phyloP scores from a whole-genome alignment of 2,329 filamentous ascomycete genomes.

The Pseudogymnoascus sp. region DNA sequence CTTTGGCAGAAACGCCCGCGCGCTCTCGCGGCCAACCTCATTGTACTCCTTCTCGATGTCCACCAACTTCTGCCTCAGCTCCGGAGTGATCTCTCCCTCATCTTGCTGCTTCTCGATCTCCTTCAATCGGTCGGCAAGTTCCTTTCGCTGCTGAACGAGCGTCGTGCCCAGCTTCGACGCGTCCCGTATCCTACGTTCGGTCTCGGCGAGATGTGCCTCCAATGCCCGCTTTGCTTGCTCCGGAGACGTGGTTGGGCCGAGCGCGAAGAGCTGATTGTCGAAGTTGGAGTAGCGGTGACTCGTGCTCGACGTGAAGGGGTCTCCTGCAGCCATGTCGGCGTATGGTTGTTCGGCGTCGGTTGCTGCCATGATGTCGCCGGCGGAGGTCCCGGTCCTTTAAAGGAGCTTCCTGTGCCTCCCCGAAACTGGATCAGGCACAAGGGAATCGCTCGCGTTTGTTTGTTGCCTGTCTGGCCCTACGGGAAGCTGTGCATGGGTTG shows the following conservation, averaged over 20 bases:
- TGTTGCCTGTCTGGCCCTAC: conserved; percentile 1
- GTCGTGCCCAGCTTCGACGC: conserved; percentile 82
- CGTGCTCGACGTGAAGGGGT: conserved; percentile 6
- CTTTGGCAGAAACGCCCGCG: conserved; percentile 78
- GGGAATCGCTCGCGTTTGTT: background rate
- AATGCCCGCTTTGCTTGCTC: conserved; percentile 81
- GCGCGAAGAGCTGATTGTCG: conserved; percentile 68
- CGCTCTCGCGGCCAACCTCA: conserved; percentile 82
- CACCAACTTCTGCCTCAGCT: conserved; percentile 70
- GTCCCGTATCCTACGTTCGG: conserved; percentile 82
- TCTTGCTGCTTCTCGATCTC: conserved; percentile 73
- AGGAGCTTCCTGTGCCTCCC: conserved; percentile 1
- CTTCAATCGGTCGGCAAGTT: conserved; percentile 70
- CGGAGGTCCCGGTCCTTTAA: background rate
- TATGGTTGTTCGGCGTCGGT: conserved; percentile 4
- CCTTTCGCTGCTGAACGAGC: conserved; percentile 76
- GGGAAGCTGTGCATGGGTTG: conserved; percentile 6
- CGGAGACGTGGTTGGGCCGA: conserved; percentile 70
- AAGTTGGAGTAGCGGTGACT: conserved; percentile 72
- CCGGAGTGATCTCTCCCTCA: conserved; percentile 71
- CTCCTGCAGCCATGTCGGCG: conserved; percentile 3
- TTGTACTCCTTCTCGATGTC: conserved; percentile 94
- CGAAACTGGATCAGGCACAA: background rate
- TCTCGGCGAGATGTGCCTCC: conserved; percentile 86
- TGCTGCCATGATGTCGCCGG: conserved; percentile 2